Evolutionary conservation across 148 eudicot genomes (phyloP), one percentile per base, ranked within the genome.

Genomic region (Nyssa sinensis): DNA sequence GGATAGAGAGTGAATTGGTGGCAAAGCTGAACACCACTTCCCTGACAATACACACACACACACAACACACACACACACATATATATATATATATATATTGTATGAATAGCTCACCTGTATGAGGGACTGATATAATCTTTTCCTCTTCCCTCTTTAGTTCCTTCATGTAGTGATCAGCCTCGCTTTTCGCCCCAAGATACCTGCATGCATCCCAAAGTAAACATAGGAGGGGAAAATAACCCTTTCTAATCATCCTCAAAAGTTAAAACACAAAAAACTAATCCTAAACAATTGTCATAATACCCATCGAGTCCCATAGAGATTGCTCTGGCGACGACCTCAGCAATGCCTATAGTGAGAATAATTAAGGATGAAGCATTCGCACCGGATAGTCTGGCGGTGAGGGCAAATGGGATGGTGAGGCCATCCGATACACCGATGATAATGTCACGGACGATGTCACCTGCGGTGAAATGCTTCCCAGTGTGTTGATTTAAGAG

Each of bases 281-380:
- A 44, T 2, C 11, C 51, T 1, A 44, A 44, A 44, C 16, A 3
- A 37, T 4, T 37, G 13, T 14, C 4, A 23, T 3, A 64, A 30
- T 83, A 91, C 90, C 93, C 97, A 77, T 93, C 97, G 72, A 91
- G 93, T 32, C 97, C 97, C 91, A 89, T 89, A 74, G 97, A 87
- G 59, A 91, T 88, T 69, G 96, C 96, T 30, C 96, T 93, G 80
- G 96, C 96, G 35, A 88, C 96, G 31, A 91, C 90, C 62, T 91
- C 96, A 0, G 96, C 96, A 25, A 91, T 78, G 34, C 96, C 96
- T 71, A 93, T 93, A 21, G 93, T 87, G 77, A 91, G 88, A 62
- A 91, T 80, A 61, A 91, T 81, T 41, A 89, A 81, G 9, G 96
- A 91, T 1, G 96, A 74, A 3, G 91, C 96, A 63, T 89, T 87